Base-by-base conservation (phyloP, 306 rosid species). In the Fragaria nilgerrensis region DNA sequence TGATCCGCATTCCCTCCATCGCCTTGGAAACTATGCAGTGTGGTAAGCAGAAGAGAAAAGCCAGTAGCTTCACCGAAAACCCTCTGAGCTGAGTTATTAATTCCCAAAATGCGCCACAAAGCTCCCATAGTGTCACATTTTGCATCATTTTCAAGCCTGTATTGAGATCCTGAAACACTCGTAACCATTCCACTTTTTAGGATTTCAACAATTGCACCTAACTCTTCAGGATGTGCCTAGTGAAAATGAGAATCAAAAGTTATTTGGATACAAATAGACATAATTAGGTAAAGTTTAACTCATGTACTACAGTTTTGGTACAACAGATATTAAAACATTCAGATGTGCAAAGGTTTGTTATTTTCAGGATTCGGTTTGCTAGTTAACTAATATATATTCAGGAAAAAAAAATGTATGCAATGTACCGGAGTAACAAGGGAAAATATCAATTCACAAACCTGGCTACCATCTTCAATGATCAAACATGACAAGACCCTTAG, bases 21-120 rank as follows among this genome's bases (percentile, higher is more conserved):
- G 79, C 86, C 87, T 91, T 93, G 99, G 90, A 96, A 96, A 69
- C 98, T 88, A 79, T 96, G 97, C 70, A 96, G 97, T 53, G 94
- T 86, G 22, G 99, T 96, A 65, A 96, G 98, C 87, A 96, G 86
- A 83, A 96, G 97, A 82, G 99, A 93, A 84, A 96, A 96, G 62
- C 99, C 98, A 43, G 99, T 96, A 74, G 93, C 91, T 85, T 96
- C 99, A 48, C 99, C 99, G 78, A 96, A 96, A 76, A 91, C 87
- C 83, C 91, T 90, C 85, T 87, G 94, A 49, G 98, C 91, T 58
- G 92, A 81, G 81, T 68, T 82, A 82, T 93, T 96, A 80, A 86
- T 91, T 80, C 92, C 98, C 84, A 96, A 74, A 80, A 93, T 86
- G 23, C 98, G 94, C 96, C 97, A 93, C 73, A 96, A 75, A 75